A percentile compares a stretch with the other conserved stretches of the same genome.
Conservation (phyloP, 768 basidiomycete genomes). For the Mrakia frigida region DNA sequence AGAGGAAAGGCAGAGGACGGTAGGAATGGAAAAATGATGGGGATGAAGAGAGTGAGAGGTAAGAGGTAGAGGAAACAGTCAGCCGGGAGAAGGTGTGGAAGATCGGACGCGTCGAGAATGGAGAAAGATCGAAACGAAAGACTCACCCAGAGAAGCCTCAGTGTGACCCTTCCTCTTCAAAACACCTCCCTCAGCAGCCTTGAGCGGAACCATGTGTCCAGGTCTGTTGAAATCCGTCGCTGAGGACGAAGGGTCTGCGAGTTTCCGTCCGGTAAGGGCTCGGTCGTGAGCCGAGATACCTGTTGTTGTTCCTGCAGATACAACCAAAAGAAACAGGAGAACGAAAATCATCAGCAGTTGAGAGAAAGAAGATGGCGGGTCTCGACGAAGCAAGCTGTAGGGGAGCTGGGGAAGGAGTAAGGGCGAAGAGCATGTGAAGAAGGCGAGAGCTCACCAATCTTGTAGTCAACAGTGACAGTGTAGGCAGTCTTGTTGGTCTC, state of each 20-base stretch:
- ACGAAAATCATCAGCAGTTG: neutral
- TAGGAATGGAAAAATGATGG: neutral
- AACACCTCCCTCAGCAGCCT: slow-evolving; percentile 78
- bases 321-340: slow-evolving; percentile 4
- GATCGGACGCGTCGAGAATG: neutral
- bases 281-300: slow-evolving; percentile 97
- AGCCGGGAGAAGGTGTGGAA: neutral
- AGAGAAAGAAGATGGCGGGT: neutral
- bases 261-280: slow-evolving; percentile 73
- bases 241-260: slow-evolving; percentile 55
- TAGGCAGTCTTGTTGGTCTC: slow-evolving; percentile 92
- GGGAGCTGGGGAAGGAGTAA: neutral
- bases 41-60: neutral
- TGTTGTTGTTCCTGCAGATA: slow-evolving; percentile 79
- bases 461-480: slow-evolving; percentile 91
- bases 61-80: neutral
- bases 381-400: slow-evolving; percentile 4
- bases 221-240: slow-evolving; percentile 80
- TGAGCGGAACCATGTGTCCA: slow-evolving; percentile 90
- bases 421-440: neutral
- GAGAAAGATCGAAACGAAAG: neutral
- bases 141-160: slow-evolving; percentile 66
- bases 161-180: slow-evolving; percentile 88
- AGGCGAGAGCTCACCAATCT: slow-evolving; percentile 56
- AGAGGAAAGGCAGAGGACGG: neutral